Evolutionary conservation across 2,329 filamentous ascomycete genomes (phyloP).

Genomic region (Boeremia exigua): DNA sequence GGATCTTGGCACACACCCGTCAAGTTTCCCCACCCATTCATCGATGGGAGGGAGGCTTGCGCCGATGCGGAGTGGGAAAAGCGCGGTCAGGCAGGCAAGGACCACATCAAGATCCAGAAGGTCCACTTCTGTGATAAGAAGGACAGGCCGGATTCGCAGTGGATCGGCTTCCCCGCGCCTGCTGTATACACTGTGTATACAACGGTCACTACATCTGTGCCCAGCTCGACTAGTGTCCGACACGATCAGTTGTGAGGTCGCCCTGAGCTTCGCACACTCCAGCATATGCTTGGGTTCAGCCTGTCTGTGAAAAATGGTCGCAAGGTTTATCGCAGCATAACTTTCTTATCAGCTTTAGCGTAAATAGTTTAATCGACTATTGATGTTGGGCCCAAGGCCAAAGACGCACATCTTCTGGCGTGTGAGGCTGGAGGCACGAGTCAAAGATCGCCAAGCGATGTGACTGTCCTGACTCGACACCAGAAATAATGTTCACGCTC

Average conservation of each 20-base stretch:
- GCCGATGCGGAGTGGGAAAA: slow-evolving; percentile 34
- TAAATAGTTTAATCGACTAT: slow-evolving; percentile 9
- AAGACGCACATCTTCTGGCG: neutral
- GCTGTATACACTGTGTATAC: neutral
- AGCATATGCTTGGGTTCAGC: neutral
- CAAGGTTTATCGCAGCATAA: neutral
- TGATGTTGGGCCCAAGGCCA: slow-evolving; percentile 23
- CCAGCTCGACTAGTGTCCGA: neutral
- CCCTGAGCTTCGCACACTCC: too few relatives aligned
- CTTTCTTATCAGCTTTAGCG: slow-evolving; percentile 11
- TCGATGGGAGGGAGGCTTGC: slow-evolving; percentile 9
- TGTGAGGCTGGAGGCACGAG: neutral
- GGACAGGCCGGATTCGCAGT: slow-evolving; percentile 3
- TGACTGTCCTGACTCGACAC: neutral
- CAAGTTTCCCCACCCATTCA: slow-evolving; percentile 23
- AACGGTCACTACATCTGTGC: neutral
- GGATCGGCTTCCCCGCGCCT: slow-evolving; percentile 12
- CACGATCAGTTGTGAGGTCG: slow-evolving; percentile 8
- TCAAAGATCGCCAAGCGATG: slow-evolving; percentile 10
- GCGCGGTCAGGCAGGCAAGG: slow-evolving; percentile 12
- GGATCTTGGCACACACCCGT: slow-evolving; percentile 27
- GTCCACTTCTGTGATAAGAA: slow-evolving; percentile 11
- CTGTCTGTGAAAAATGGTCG: neutral
- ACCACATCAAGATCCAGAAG: slow-evolving; percentile 23
- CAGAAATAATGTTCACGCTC: slow-evolving; percentile 2